Evolutionary conservation across 306 rosid genomes (phyloP), one percentile per base, ranked within the genome.

Genomic region (Abrus pulchellus): DNA sequence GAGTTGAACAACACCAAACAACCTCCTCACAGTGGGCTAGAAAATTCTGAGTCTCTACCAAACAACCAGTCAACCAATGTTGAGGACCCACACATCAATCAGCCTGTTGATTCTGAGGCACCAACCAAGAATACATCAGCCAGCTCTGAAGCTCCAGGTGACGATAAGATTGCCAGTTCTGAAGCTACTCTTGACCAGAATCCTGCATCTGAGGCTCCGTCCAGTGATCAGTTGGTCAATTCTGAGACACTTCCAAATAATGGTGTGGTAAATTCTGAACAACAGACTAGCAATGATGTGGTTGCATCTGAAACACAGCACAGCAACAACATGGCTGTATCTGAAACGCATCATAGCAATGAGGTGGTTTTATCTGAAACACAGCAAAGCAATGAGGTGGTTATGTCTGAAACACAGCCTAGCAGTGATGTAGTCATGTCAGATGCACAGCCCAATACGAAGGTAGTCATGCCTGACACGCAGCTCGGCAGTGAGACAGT

Each of bases 31-130:
- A 52, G 59, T 9, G 12, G 68, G 40, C 40, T 44, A 9, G 74
- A 40, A 56, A 70, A 82, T 55, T 60, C 70, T 5, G 77, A 83
- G 13, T 10, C 85, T 56, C 44, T 56, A 5, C 20, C 69, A 62
- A 53, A 57, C 34, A 49, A 76, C 28, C 83, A 72, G 33, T 20
- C 40, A 1, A 28, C 6, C 50, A 64, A 75, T 64, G 50, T 70
- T 72, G 89, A 74, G 59, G 61, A 36, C 64, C 74, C 48, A 29
- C 59, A 75, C 20, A 10, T 27, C 44, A n/a, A 76, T 57, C 80
- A 71, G 41, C 74, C 1, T 5, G 83, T 76, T 64, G 54, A 76
- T 29, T 56, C 69, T 1, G 74, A 74, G 52, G 50, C 61, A 60
- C 65, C 32, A 30, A n/a, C 48, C 5, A 47, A n/a, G 76, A 69